Percentiles rank a stretch among this genome's conserved stretches.
phyloP scores from a whole-genome alignment of 1,284 basidiomycete genomes.

The Cryptococcus neoformans region DNA sequence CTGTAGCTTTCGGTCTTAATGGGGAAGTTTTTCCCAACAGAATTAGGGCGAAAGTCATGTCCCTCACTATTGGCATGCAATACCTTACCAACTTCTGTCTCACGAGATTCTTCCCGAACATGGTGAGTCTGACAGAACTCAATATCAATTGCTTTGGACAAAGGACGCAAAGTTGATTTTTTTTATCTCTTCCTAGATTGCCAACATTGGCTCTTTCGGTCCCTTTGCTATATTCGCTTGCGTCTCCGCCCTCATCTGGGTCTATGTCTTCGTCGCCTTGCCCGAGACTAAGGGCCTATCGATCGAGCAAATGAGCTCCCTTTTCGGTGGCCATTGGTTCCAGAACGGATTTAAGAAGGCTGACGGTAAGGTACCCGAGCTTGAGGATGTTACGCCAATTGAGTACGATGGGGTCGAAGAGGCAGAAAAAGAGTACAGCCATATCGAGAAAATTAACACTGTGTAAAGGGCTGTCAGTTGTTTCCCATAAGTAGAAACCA shows the following conservation, averaged over 20 bases:
- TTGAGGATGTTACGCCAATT: no score
- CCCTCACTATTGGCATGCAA: constrained; percentile 3
- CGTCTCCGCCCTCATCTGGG: neutral
- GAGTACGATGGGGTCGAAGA: no score
- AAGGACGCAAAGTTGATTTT: no score
- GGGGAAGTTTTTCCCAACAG: constrained; percentile 14
- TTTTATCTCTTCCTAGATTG: neutral
- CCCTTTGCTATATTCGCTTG: neutral
- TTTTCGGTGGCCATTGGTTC: neutral
- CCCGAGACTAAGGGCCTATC: neutral
- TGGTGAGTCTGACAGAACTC: neutral
- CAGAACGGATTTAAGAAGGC: constrained; percentile 8
- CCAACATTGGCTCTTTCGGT: neutral
- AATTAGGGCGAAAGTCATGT: constrained; percentile 15
- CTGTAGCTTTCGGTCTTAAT: constrained; percentile 9
- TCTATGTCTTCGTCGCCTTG: neutral
- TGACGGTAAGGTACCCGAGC: no score
- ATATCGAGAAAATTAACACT: no score
- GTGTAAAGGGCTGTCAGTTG: no score
- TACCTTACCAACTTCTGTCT: constrained; percentile 15
- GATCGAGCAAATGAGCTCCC: neutral
- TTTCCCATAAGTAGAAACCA: no score
- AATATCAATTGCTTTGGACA: no score
- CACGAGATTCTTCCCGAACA: constrained; percentile 18
- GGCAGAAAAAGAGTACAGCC: no score